Evolutionary conservation across 768 basidiomycete species (phyloP), one percentile per base, ranked within the genome.

Genomic region (Mycena rebaudengoi): DNA sequence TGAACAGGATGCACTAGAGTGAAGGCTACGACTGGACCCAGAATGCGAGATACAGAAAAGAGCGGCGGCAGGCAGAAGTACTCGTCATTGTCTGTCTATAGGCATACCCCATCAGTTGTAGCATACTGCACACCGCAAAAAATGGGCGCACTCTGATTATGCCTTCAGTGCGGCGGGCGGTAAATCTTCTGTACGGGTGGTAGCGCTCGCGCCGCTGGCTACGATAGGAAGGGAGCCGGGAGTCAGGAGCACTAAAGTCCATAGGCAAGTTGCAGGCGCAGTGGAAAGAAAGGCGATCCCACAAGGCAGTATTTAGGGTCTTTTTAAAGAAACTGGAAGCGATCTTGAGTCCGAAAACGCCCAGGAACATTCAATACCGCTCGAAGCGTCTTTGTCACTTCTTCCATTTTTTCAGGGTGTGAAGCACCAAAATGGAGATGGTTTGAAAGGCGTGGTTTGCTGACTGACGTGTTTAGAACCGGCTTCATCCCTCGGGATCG

Each of bases 401-500:
- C 49, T 51, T 51, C 49, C 16, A 21, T 50, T 48, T 49, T 51
- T 37, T 30, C 48, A 33, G 48, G 48, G 48, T 51, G 13, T 18
- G 4, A 11, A 5, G 49, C 13, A 23, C n/a, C 21, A 32, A 35
- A 23, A 29, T 46, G 16, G 28, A 7, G 16, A 46, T 28, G 3
- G 46, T 48, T 18, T n/a, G n/a, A n/a, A n/a, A n/a, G n/a, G n/a
- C n/a, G 32, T 21, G 20, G 16, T 20, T 20, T 49, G 30, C 20
- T 49, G 48, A 3, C n/a, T n/a, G n/a, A n/a, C n/a, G n/a, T n/a
- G n/a, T n/a, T n/a, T n/a, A n/a, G n/a, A n/a, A n/a, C n/a, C n/a
- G n/a, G 32, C 18, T 51, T 30, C 35, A 18, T 21, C 18, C 32
- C 32, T 13, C 32, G 37, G 32, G 49, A 51, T 51, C 30, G 49